These are phyloP conservation scores for Alternaria arborescens DNA, from an alignment of 2,329 filamentous ascomycete species.

Conservation along the genomic window DNA sequence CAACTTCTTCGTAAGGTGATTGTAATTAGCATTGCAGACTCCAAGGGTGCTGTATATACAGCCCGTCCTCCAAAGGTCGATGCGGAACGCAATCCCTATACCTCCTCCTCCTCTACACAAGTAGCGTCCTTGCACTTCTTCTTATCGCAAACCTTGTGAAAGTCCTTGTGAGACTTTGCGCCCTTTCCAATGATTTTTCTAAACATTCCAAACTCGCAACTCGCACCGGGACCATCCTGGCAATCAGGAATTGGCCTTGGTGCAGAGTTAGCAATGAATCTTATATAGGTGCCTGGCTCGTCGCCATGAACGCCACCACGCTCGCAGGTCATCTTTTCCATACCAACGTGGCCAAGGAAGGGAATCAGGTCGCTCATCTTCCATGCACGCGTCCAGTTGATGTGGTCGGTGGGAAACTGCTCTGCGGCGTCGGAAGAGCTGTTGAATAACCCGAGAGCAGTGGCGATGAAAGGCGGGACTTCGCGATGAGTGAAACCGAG, in stretches of 20 bases:
- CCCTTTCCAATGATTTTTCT: conserved; percentile 53
- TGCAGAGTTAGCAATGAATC: conserved; percentile 61
- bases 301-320: conserved; percentile 57
- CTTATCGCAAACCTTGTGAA: conserved; percentile 41
- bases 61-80: not conserved
- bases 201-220: conserved; percentile 58
- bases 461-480: conserved; percentile 70
- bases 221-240: conserved; percentile 59
- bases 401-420: conserved; percentile 64
- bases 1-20: not conserved
- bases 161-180: conserved; percentile 44
- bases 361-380: conserved; percentile 69
- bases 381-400: conserved; percentile 71
- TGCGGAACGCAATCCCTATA: not conserved
- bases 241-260: conserved; percentile 60
- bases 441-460: conserved; percentile 74
- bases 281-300: conserved; percentile 58
- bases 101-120: conserved; percentile 4
- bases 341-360: conserved; percentile 71
- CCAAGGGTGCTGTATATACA: not conserved
- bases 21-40: not conserved
- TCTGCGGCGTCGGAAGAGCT: conserved; percentile 71
- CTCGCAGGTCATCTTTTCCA: conserved; percentile 70
- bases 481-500: conserved; percentile 74
- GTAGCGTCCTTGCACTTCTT: conserved; percentile 22